Base-by-base conservation (phyloP, 352 stramenopile genomes). In the Poterioochromonas sp. region DNA sequence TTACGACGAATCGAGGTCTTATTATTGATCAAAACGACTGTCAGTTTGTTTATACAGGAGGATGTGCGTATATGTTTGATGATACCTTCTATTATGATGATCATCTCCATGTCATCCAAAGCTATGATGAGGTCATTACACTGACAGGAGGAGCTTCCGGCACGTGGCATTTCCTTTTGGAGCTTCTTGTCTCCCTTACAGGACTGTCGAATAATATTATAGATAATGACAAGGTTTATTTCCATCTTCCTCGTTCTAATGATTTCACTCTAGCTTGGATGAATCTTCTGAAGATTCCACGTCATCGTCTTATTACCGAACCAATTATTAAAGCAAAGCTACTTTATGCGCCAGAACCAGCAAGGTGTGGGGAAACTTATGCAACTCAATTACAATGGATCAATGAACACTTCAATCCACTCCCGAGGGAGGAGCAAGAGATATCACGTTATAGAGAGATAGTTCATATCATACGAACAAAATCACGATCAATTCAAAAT, bases 81-180 rank as follows among this genome's bases (percentile, higher is more conserved):
- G 47, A 26, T 58, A 15, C 15, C 26, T 26, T 58, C 47, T 58
- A 58, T 26, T 26, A 58, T 26, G 26, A 26, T 15, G 15, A 5
- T 39, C n/a, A 39, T 65, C 5, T 29, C 26, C 26, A 29, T 39
- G n/a, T n/a, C n/a, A n/a, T n/a, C n/a, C n/a, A n/a, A n/a, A n/a
- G n/a, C n/a, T n/a, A n/a, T n/a, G n/a, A n/a, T n/a, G n/a, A n/a
- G n/a, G 54, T 65, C 8, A 39, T 65, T 39, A 39, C 8, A 15
- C 5, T 65, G 5, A 32, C 8, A 5, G 8, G 5, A 39, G 8
- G 8, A 15, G 54, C 54, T 29, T 35, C 5, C 26, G 54, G 54
- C n/a, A 65, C 54, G 5, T 65, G 54, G 54, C 54, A 65, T 65
- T 65, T 65, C n/a, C 54, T 22, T 15, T 29, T 65, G 54, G 54